Conservation (phyloP, 306 rosid species). For the Quercus gilva region DNA sequence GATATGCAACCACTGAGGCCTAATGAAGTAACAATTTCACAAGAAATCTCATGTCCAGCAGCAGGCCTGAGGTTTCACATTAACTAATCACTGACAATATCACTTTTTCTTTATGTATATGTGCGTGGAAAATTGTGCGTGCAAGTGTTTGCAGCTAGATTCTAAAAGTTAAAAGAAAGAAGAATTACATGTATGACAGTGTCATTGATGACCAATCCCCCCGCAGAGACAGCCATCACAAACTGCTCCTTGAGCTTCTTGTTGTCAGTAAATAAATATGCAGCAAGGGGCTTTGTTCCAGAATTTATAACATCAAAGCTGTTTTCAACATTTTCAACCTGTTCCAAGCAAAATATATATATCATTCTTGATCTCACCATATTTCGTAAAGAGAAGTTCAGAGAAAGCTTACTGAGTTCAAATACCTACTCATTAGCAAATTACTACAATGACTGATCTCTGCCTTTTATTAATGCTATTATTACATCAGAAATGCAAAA, state of each 20-base stretch:
- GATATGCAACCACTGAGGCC: background rate
- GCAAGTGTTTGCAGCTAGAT: constrained; percentile 4
- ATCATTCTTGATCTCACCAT: background rate
- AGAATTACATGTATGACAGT: constrained; percentile 64
- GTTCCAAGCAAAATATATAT: constrained; percentile 20
- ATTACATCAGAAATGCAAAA: background rate
- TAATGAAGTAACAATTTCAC: background rate
- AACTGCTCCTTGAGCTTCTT: constrained; percentile 74
- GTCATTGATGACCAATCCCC: constrained; percentile 89
- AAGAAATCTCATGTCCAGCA: background rate
- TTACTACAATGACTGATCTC: background rate
- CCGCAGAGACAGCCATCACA: constrained; percentile 69
- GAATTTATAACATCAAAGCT: constrained; percentile 75
- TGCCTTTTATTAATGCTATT: background rate
- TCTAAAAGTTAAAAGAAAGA: constrained; percentile 17
- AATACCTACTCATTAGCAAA: constrained; percentile 10
- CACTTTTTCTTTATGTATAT: background rate
- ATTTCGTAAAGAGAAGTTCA: background rate
- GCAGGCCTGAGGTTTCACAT: background rate
- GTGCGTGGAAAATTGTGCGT: background rate
- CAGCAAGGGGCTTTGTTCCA: constrained; percentile 93
- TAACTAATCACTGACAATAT: background rate
- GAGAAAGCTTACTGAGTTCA: background rate
- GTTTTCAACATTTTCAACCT: constrained; percentile 85
- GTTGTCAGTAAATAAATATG: constrained; percentile 82